Percentiles rank a stretch among this genome's conserved stretches.
Conservation (phyloP, 2,329 filamentous ascomycete genomes). For the Exophiala xenobiotica region DNA sequence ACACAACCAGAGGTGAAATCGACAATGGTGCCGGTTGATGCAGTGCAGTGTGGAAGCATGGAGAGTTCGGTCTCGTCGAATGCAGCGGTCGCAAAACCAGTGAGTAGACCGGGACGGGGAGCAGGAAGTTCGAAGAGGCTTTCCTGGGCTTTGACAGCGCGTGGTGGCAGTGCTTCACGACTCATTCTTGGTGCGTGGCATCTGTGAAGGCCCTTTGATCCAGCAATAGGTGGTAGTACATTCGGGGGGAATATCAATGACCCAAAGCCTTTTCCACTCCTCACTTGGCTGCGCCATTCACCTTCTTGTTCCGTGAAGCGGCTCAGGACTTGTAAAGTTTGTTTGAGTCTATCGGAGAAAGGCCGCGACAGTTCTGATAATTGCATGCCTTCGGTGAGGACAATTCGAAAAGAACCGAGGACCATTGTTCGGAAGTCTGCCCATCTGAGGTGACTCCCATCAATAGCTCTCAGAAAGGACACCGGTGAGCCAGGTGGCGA, state of each 20-base stretch:
- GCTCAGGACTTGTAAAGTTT: constrained; percentile 11
- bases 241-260: constrained; percentile 28
- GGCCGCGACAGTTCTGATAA: constrained; percentile 18
- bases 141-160: constrained; percentile 19
- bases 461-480: constrained; percentile 23
- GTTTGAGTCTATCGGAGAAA: constrained; percentile 18
- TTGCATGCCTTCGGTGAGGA: constrained; percentile 12
- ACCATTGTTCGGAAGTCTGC: constrained; percentile 26
- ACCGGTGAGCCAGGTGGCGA: constrained; percentile 21
- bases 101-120: constrained; percentile 26
- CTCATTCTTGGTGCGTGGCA: constrained; percentile 23
- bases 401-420: constrained; percentile 25
- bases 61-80: constrained; percentile 25
- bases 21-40: constrained; percentile 22
- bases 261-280: constrained; percentile 23
- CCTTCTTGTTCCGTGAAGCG: constrained; percentile 20
- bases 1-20: constrained; percentile 24
- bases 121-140: constrained; percentile 27
- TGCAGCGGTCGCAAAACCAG: constrained; percentile 23
- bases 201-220: constrained; percentile 12
- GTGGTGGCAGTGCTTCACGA: constrained; percentile 25
- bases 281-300: constrained; percentile 22
- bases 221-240: constrained; percentile 19
- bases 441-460: constrained; percentile 29
- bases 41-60: constrained; percentile 23